phyloP scores from a whole-genome alignment of 2,329 filamentous ascomycete genomes.

The Xylariaceae sp. region DNA sequence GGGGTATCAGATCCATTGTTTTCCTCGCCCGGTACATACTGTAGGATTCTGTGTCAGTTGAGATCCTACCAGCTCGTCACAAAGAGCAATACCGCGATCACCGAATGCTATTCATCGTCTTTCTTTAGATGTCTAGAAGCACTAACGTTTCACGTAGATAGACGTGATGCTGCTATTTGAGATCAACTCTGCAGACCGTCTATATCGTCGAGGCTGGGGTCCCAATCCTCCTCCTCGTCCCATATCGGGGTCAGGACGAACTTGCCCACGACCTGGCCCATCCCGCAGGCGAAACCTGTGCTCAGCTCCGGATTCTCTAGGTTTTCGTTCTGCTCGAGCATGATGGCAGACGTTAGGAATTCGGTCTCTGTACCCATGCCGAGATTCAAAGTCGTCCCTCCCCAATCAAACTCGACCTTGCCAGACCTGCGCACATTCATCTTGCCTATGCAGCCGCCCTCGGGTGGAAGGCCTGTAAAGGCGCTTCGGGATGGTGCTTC shows the following conservation, averaged over 20 bases:
- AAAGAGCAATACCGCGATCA: background rate
- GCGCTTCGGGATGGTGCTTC: conserved; percentile 31
- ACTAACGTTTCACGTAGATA: background rate
- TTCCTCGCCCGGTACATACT: background rate
- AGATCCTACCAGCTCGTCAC: background rate
- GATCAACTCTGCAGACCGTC: conserved; percentile 12
- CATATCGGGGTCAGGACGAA: conserved; percentile 63
- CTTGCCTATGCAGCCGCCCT: conserved; percentile 63
- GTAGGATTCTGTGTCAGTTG: background rate
- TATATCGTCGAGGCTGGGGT: conserved; percentile 43
- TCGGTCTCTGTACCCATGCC: conserved; percentile 53
- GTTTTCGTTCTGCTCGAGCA: conserved; percentile 59
- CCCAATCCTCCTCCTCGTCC: conserved; percentile 61
- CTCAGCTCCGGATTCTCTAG: conserved; percentile 47
- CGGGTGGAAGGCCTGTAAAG: conserved; percentile 45
- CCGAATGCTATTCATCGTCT: background rate
- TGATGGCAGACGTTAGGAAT: conserved; percentile 61
- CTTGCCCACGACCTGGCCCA: conserved; percentile 65
- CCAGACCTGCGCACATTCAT: conserved; percentile 64
- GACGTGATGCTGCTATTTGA: background rate
- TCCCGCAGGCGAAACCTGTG: conserved; percentile 58
- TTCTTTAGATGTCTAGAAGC: background rate
- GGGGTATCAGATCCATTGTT: conserved; percentile 15
- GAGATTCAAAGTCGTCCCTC: conserved; percentile 58
- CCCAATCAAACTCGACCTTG: conserved; percentile 65